Percentiles rank a stretch among this genome's conserved stretches.
Conservation (phyloP, 2,329 filamentous ascomycete species). For the Aureobasidium sp. region DNA sequence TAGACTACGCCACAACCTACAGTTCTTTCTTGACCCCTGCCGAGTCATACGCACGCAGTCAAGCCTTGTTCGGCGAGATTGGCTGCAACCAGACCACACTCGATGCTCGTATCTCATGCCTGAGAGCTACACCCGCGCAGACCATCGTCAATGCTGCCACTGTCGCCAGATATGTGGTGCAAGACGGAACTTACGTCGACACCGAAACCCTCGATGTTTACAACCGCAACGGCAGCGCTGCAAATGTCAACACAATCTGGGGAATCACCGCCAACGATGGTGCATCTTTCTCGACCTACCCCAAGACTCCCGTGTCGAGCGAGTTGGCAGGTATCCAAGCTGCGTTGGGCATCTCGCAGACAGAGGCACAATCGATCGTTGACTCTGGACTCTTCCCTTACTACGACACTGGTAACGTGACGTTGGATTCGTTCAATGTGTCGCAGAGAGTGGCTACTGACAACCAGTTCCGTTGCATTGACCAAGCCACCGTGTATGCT, state of each 20-base stretch:
- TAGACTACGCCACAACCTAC: conserved; percentile 46
- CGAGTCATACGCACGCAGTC: conserved; percentile 40
- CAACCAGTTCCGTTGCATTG: conserved; percentile 50
- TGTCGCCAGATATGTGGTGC: conserved; percentile 45
- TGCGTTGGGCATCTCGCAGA: conserved; percentile 36
- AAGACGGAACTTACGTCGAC: conserved; percentile 49
- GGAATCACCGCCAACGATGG: conserved; percentile 48
- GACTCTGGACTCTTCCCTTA: conserved; percentile 43
- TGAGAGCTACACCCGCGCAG: conserved; percentile 39
- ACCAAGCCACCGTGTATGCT: conserved; percentile 49
- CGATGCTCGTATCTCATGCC: conserved; percentile 43
- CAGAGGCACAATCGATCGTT: conserved; percentile 33
- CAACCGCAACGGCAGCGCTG: conserved; percentile 34
- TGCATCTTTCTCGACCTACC: conserved; percentile 44
- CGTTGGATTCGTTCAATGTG: conserved; percentile 48
- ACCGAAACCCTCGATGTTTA: conserved; percentile 40
- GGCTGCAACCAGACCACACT: conserved; percentile 43
- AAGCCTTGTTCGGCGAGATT: conserved; percentile 42
- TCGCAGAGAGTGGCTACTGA: conserved; percentile 49
- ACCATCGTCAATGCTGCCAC: conserved; percentile 33
- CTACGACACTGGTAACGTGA: conserved; percentile 40
- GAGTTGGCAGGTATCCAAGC: conserved; percentile 35
- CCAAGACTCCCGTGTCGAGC: conserved; percentile 34
- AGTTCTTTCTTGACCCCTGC: conserved; percentile 50
- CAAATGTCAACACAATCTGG: conserved; percentile 48